Conservation (phyloP, 108 stramenopile genomes). For the Nannochloropsis salina region DNA sequence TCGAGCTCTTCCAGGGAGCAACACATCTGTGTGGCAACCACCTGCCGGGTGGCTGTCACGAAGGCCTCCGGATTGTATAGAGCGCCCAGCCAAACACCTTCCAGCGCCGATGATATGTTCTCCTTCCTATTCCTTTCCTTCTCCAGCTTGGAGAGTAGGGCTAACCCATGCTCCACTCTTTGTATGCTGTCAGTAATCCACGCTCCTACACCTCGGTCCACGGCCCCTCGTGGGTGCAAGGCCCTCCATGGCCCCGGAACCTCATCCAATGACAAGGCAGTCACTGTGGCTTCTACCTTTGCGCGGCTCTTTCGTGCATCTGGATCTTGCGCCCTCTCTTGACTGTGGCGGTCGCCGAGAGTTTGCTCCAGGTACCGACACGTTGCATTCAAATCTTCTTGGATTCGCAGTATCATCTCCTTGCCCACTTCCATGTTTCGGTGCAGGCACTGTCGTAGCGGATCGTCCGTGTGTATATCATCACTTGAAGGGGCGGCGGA, state of each 20-base stretch:
- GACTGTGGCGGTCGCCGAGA: too few relatives aligned
- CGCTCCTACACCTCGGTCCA: slow-evolving; percentile 28
- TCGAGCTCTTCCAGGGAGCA: slow-evolving; percentile 45
- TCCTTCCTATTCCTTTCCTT: neutral
- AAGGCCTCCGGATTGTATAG: slow-evolving; percentile 54
- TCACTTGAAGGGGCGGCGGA: neutral
- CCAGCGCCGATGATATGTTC: neutral
- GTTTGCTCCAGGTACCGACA: neutral
- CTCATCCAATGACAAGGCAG: slow-evolving; percentile 25
- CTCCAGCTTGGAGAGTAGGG: neutral
- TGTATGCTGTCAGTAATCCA: slow-evolving; percentile 47
- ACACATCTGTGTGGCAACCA: slow-evolving; percentile 27
- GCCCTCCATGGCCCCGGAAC: slow-evolving; percentile 46
- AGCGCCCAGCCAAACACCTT: slow-evolving; percentile 47
- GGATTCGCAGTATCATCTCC: slow-evolving; percentile 31
- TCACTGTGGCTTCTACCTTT: neutral
- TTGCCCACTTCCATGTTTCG: slow-evolving; percentile 42
- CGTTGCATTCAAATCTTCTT: slow-evolving; percentile 38
- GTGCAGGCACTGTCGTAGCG: slow-evolving; percentile 40
- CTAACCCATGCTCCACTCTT: slow-evolving; percentile 34
- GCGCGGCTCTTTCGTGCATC: neutral
- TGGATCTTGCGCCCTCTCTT: too few relatives aligned
- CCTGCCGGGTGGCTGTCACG: slow-evolving; percentile 50
- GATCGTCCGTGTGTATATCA: slow-evolving; percentile 1
- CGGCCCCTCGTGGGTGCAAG: slow-evolving; percentile 31